phyloP scores from a whole-genome alignment of 2,329 filamentous ascomycete genomes.

The Fusarium brevicatenulatum region DNA sequence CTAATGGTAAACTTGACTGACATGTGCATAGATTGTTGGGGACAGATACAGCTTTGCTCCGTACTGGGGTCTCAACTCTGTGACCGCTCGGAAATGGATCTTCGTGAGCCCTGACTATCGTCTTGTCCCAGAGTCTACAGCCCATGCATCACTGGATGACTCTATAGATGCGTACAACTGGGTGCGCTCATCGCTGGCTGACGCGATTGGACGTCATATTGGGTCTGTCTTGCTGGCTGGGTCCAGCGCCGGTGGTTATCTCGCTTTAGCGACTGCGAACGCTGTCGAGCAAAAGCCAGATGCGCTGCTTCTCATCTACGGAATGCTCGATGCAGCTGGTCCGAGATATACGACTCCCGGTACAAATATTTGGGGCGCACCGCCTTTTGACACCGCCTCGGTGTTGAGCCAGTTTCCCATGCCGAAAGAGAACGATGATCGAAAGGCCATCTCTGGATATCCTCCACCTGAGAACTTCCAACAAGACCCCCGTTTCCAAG shows the following conservation, averaged over 20 bases:
- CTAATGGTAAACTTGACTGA: not conserved
- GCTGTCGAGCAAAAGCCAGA: conserved; percentile 6
- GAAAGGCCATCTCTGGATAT: conserved; percentile 18
- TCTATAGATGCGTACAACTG: conserved; percentile 35
- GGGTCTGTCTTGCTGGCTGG: conserved; percentile 28
- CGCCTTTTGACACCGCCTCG: conserved; percentile 18
- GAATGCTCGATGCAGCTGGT: conserved; percentile 28
- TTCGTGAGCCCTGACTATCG: conserved; percentile 41
- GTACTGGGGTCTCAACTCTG: conserved; percentile 34
- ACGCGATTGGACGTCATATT: conserved; percentile 8
- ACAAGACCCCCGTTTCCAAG: not conserved
- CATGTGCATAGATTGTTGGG: conserved; percentile 24
- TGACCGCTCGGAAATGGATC: conserved; percentile 35
- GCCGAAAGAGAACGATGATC: not conserved
- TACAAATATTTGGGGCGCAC: conserved; percentile 13
- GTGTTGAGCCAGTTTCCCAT: conserved; percentile 25
- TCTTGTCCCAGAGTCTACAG: conserved; percentile 34
- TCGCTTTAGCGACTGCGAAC: conserved; percentile 27
- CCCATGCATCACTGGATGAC: conserved; percentile 31
- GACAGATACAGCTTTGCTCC: conserved; percentile 38
- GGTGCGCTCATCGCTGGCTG: conserved; percentile 20
- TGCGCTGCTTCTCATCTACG: conserved; percentile 29
- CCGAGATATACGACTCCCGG: conserved; percentile 30
- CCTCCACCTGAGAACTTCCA: not conserved
- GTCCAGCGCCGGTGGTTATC: conserved; percentile 37